These are phyloP conservation scores for Mesotaenium endlicherianum DNA, from an alignment of 139 green algal species.

Conservation along the genomic window DNA sequence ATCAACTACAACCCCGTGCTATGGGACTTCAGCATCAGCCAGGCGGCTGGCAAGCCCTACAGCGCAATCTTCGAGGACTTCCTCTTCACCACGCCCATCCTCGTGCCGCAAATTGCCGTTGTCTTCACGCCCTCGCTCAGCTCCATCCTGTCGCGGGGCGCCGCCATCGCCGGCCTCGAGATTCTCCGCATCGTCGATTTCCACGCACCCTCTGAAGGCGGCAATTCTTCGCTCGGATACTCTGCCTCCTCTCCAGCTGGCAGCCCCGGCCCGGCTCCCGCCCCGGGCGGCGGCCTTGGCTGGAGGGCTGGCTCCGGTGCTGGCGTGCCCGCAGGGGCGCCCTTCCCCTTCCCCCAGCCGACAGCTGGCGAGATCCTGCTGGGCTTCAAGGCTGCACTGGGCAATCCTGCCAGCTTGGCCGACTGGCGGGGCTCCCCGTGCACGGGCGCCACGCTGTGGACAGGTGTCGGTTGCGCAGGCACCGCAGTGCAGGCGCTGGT, in stretches of 20 bases:
- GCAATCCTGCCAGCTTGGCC: background rate
- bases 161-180: background rate
- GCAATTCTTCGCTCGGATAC: slow-evolving; percentile 6
- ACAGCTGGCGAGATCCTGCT: background rate
- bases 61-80: slow-evolving; percentile 15
- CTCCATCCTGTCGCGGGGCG: background rate
- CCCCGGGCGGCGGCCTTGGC: too few species aligned
- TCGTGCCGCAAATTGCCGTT: background rate
- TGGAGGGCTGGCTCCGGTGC: too few species aligned
- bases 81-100: background rate
- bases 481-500: background rate
- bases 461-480: slow-evolving; percentile 17
- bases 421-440: background rate
- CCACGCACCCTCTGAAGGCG: background rate
- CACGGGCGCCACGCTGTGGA: slow-evolving; percentile 4
- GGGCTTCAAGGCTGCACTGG: slow-evolving; percentile 10
- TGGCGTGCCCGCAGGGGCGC: too few species aligned
- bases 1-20: slow-evolving; percentile 5
- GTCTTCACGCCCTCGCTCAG: background rate
- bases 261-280: too few species aligned
- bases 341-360: background rate
- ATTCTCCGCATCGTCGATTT: background rate
- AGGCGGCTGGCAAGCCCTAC: background rate
- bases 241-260: too few species aligned
- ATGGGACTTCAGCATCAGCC: background rate